Evolutionary conservation across 164 flowering plant species (phyloP), one percentile per base, ranked within the genome.

Genomic region (Vitis riparia): DNA sequence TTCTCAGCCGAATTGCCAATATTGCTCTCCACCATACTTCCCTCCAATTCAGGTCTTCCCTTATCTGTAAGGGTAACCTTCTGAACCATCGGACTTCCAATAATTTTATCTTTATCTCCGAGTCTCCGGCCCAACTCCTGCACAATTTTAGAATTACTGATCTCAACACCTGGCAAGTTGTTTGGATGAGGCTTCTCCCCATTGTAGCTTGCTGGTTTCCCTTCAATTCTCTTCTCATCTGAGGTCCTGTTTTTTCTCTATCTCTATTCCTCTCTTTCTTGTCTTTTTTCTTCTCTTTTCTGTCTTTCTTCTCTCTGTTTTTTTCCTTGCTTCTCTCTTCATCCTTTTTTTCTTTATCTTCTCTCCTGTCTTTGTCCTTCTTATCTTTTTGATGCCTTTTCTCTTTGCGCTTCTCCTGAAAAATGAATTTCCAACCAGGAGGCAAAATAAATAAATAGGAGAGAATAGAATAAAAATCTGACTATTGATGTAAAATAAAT

Each of bases 221-320:
- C 73, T 68, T 60, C 77, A 75, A 30, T 48, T 62, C 62, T 66
- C 75, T 66, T 70, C 47, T 65, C 81, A 68, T 75, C 77, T n/a
- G 71, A 62, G 53, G 69, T 67, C 62, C 48, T 63, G 56, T 50
- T 69, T 53, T 77, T n/a, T 75, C 81, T 51, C 66, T 66, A 27
- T 70, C 69, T 60, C 44, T 59, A 48, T 60, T 71, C 70, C 57
- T 75, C 52, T 72, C 75, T 44, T 44, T 62, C 52, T 65, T 72
- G 47, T 75, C 70, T 55, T 62, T 75, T 51, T 70, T 67, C 67
- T 75, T 75, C 19, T 67, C 73, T 44, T 75, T 70, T 70, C 63
- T 14, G 16, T 75, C 74, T 48, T 70, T 70, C 64, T 66, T 65
- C 2, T 75, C 73, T 59, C 48, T 70, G 9, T 49, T 51, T 48